Conservation (phyloP, 2,329 filamentous ascomycete species). For the Apiospora kogelbergensis region DNA sequence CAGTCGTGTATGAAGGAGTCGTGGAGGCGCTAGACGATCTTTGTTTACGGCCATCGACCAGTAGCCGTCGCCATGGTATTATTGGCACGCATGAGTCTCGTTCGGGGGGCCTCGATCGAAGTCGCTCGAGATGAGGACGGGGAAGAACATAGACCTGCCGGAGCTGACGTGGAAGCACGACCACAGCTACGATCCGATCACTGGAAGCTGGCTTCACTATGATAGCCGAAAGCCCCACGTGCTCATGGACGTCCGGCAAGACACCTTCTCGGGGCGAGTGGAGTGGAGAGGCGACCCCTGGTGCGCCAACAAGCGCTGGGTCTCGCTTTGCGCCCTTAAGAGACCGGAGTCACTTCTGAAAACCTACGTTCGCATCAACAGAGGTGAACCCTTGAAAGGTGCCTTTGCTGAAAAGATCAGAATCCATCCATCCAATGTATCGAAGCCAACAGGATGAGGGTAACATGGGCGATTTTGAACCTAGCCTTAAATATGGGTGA, state of each 20-base stretch:
- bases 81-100: too few species aligned
- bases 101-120: too few species aligned
- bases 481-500: too few species aligned
- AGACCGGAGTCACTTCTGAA: neutral
- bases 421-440: too few species aligned
- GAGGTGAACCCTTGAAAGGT: too few species aligned
- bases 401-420: too few species aligned
- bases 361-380: too few species aligned
- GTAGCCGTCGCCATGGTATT: too few species aligned
- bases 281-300: neutral
- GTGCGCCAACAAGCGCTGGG: neutral
- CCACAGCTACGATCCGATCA: neutral
- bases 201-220: neutral
- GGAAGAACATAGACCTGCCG: neutral
- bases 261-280: neutral
- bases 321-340: neutral
- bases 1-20: neutral
- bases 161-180: neutral
- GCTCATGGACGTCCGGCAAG: neutral
- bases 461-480: too few species aligned
- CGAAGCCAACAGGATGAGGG: too few species aligned
- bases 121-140: neutral
- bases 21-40: neutral
- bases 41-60: neutral
- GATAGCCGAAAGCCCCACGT: neutral